Evolutionary conservation across 495 filamentous ascomycete genomes (phyloP), one percentile per base, ranked within the genome.

Genomic region (Penicillium antarcticum): DNA sequence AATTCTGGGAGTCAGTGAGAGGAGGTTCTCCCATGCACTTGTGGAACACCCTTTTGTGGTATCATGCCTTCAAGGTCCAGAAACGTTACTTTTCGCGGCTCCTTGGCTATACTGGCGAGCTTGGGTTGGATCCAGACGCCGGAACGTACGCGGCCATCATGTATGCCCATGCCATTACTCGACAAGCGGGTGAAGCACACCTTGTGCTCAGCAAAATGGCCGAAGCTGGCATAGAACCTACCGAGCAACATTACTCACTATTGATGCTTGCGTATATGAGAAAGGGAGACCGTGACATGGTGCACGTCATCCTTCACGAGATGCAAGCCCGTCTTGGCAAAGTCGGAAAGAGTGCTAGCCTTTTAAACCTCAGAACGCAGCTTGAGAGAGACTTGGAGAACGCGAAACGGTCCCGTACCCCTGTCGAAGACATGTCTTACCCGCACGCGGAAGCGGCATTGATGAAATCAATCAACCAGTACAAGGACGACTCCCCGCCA

Each of bases 81-180:
- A 58, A 91, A 37, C 68, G 70, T 4, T 71, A 74, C 34, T 75
- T 88, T 19, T 78, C 82, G 42, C 77, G 76, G 19, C 53, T 90
- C 16, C 80, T 87, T 50, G 72, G 72, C 33, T 66, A 69, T 42
- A 95, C 96, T 85, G 70, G 78, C 32, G 60, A 72, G 5, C 62
- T 73, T 3, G 63, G 69, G 0, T 62, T 96, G 21, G 67, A 69
- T n/a, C 80, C 83, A 45, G 79, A 95, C 66, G 70, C 70, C 13
- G 78, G 80, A 61, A 92, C 92, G 7, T 92, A 92, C 65, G 80
- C 77, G 26, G 80, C 86, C 51, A 67, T 95, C 31, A 86, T 97
- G 67, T 77, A 85, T 42, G 80, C 80, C n/a, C 71, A 95, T 23
- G 72, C 77, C 6, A 61, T 86, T 45, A 68, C 79, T 45, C 70